Percentiles rank a stretch among this genome's conserved stretches.
phyloP scores from a whole-genome alignment of 2,329 filamentous ascomycete genomes.

The Coleophoma crateriformis region DNA sequence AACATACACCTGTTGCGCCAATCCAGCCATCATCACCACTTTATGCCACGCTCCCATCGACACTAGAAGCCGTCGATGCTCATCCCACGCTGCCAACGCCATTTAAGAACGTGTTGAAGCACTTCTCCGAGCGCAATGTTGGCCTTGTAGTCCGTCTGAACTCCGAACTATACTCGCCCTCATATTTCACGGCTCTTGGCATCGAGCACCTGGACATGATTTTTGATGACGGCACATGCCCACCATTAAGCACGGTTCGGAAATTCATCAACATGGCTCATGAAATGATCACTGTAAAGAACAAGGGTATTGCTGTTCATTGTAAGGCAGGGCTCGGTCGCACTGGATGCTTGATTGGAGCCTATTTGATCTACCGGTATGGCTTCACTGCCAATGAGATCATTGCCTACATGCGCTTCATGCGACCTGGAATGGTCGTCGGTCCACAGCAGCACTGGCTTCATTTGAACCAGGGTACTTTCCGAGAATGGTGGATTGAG shows the following conservation, averaged over 20 bases:
- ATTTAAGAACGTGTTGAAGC: conserved; percentile 92
- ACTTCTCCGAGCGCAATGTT: conserved; percentile 84
- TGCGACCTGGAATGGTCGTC: conserved; percentile 98
- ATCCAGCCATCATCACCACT: conserved; percentile 68
- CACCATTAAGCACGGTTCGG: conserved; percentile 79
- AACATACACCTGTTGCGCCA: conserved; percentile 70
- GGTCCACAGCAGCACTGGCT: conserved; percentile 99
- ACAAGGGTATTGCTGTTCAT: conserved; percentile 93
- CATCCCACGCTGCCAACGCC: conserved; percentile 70
- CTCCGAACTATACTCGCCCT: conserved; percentile 90
- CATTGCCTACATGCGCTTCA: conserved; percentile 98
- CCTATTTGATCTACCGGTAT: conserved; percentile 95
- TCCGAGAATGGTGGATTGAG: conserved; percentile 96
- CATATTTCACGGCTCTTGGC: conserved; percentile 93
- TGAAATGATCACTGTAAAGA: conserved; percentile 85
- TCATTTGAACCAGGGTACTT: conserved; percentile 91
- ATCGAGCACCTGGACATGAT: conserved; percentile 99
- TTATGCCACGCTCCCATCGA: conserved; percentile 70
- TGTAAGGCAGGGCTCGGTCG: conserved; percentile 96
- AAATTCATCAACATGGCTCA: conserved; percentile 95
- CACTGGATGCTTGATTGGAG: conserved; percentile 93
- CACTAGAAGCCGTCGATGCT: conserved; percentile 64
- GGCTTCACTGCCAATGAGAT: conserved; percentile 97
- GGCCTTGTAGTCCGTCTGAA: conserved; percentile 93
- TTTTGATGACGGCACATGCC: conserved; percentile 97